phyloP scores from a whole-genome alignment of 352 stramenopile genomes.

The Blastocystis sp. region DNA sequence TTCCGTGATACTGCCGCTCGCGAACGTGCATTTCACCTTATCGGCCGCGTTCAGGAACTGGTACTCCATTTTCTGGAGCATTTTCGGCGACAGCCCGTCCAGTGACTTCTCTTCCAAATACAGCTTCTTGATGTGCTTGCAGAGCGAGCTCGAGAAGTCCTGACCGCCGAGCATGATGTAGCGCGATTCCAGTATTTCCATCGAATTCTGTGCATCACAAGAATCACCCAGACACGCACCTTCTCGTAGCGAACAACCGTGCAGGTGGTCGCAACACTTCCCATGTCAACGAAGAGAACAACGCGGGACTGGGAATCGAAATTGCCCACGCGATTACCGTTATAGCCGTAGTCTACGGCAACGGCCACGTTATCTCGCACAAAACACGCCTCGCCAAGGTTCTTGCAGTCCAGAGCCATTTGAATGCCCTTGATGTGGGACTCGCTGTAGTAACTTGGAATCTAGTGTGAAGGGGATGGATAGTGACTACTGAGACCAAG shows the following conservation, averaged over 20 bases:
- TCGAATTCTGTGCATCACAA: neutral
- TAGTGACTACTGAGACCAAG: neutral
- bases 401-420: constrained; percentile 40
- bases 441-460: constrained; percentile 13
- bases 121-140: neutral
- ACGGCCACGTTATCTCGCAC: constrained; percentile 4
- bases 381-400: constrained; percentile 20
- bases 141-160: neutral
- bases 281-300: constrained; percentile 24
- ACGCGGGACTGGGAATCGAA: neutral
- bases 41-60: neutral
- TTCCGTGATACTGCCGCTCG: neutral
- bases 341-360: constrained; percentile 8
- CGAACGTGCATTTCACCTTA: neutral
- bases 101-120: neutral
- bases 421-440: constrained; percentile 11
- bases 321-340: neutral
- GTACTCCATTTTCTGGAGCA: neutral
- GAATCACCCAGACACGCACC: neutral
- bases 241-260: neutral
- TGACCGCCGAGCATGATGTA: neutral
- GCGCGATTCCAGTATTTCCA: neutral
- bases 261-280: neutral
- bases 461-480: neutral
- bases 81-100: neutral